These are phyloP conservation scores for Trifolium dubium DNA, from an alignment of 306 rosid genomes.

Conservation along the genomic window DNA sequence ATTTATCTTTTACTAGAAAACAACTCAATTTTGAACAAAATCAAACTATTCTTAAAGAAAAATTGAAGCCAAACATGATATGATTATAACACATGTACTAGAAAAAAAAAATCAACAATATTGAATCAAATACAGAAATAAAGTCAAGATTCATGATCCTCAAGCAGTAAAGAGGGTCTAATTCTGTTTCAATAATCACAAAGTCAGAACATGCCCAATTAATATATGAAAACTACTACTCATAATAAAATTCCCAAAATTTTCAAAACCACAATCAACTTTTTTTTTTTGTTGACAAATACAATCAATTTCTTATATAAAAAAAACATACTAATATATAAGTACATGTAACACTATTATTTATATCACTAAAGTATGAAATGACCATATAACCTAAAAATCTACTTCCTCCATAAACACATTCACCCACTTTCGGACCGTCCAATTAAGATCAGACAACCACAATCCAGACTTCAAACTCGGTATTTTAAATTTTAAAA, in stretches of 20 bases:
- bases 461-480: background rate
- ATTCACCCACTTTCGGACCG: background rate
- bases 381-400: background rate
- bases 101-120: too few relatives aligned
- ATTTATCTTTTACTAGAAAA: too few relatives aligned
- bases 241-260: constrained; percentile 20
- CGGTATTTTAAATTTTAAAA: too few relatives aligned
- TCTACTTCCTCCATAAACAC: background rate
- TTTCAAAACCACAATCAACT: constrained; percentile 29
- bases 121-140: too few relatives aligned
- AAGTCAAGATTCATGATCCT: too few relatives aligned
- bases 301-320: background rate
- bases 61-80: too few relatives aligned
- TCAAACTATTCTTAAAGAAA: too few relatives aligned
- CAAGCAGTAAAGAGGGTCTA: too few relatives aligned
- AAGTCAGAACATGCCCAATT: background rate
- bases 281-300: too few relatives aligned
- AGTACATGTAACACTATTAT: constrained; percentile 7
- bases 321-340: constrained; percentile 6
- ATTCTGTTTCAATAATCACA: constrained; percentile 12
- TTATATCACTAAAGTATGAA: constrained; percentile 8
- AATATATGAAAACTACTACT: background rate
- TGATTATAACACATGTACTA: too few relatives aligned
- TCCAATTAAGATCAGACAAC: background rate
- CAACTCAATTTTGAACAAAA: too few relatives aligned